Evolutionary conservation across 2,329 filamentous ascomycete species (phyloP), one percentile per base, ranked within the genome.

Genomic region (Epichloe bromicola): DNA sequence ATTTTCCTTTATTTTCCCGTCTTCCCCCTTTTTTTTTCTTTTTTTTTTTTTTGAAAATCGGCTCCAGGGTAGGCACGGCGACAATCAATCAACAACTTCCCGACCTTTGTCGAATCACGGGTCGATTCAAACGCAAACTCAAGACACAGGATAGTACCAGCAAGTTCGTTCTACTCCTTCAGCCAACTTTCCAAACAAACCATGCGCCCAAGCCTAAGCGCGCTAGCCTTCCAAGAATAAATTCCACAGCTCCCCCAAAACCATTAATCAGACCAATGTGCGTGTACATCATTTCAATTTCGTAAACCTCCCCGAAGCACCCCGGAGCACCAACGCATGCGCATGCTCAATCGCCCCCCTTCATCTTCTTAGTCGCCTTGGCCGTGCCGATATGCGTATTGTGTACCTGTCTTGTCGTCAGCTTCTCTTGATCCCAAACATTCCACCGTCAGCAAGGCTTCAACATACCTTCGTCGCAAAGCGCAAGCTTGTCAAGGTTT

Each of bases 351-450:
- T 48, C 46, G 19, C 58, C 36, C 59, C 59, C 68, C 58, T 67
- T 72, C 54, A 78, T 70, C 67, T 81, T 85, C 58, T 80, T 82
- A 49, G 81, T 82, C 54, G 82, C 81, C 72, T 86, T 94, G 41
- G 89, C 89, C 0, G 88, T 91, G 53, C 89, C 89, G 60, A 95
- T 94, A 59, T 95, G 88, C 26, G 89, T 95, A 64, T 94, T 94
- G 70, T 88, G 82, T 56, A 90, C 83, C 79, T 85, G 46, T 2
- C 11, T 19, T 5, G 11, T 17, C 40, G 51, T 58, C 47, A 59
- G 53, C 38, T 45, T 47, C 26, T 39, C 8, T 17, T 14, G 2
- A 4, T 7, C 15, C 2, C 2, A 1, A 20, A 5, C 3, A 20
- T 34, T 43, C 17, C 5, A 30, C 11, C 11, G 2, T 12, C 42